Conservation (phyloP, 202 grass and related monocot species). For the Tripidium arundinaceum region DNA sequence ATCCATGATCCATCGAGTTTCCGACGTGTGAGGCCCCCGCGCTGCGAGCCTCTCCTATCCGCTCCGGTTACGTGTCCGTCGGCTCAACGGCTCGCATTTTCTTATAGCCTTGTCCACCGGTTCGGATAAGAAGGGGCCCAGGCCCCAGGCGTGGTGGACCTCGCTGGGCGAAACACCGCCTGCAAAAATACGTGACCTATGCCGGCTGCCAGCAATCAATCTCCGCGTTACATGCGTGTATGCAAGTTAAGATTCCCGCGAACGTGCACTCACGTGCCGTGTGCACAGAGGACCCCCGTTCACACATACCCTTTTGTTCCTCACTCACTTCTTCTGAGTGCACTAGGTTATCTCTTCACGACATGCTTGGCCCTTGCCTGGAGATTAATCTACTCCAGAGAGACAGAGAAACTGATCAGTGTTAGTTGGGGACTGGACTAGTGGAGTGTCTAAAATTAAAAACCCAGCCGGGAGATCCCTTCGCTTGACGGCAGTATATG, state of each 20-base stretch:
- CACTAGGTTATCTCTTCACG: background rate
- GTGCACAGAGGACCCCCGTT: no score
- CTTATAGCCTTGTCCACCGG: no score
- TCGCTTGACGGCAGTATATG: background rate
- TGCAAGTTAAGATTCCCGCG: no score
- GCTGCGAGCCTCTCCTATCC: background rate
- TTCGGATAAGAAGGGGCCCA: background rate
- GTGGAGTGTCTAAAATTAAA: no score
- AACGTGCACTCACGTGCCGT: no score
- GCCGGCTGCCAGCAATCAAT: background rate
- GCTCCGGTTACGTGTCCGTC: no score
- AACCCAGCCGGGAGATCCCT: no score
- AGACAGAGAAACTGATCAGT: background rate
- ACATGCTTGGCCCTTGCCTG: constrained; percentile 5
- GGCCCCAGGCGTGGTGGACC: background rate
- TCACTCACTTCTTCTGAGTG: background rate
- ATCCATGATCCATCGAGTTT: background rate
- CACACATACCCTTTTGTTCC: background rate
- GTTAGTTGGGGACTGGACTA: background rate
- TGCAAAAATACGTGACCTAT: background rate
- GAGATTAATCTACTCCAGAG: background rate
- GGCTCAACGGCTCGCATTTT: background rate
- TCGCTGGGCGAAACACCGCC: background rate
- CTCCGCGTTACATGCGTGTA: no score
- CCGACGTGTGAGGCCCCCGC: background rate